Conservation (phyloP, 768 basidiomycete species). For the Termitomyces eurrhizus region DNA sequence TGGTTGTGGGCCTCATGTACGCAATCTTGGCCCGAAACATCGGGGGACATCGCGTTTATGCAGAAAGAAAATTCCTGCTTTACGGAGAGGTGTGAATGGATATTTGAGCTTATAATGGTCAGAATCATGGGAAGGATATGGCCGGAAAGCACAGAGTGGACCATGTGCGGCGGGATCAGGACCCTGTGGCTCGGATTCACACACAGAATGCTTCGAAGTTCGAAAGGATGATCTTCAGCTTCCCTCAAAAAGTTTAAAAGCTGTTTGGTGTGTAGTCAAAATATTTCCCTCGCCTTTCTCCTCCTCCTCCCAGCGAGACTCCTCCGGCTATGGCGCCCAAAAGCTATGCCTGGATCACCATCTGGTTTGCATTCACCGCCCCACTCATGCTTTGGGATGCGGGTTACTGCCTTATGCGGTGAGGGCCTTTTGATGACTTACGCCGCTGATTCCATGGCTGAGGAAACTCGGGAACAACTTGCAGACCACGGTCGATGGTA, state of each 20-base stretch:
- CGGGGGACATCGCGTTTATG: not conserved
- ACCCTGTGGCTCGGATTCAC: conserved; percentile 16
- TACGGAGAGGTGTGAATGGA: not conserved
- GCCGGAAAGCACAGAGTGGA: conserved; percentile 1
- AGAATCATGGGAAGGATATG: not conserved
- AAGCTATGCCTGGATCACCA: conserved; percentile 42
- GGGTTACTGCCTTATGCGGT: conserved; percentile 42
- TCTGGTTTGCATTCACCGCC: conserved; percentile 56
- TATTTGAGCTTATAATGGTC: not conserved
- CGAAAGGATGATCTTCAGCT: conserved; percentile 21
- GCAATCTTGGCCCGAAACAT: not conserved
- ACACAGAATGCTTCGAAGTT: conserved; percentile 20
- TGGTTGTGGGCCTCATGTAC: not conserved
- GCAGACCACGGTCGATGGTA: conserved; percentile 39
- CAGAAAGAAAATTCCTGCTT: not conserved
- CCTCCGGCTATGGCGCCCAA: conserved; percentile 24
- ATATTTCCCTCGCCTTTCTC: conserved; percentile 12
- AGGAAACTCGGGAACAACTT: not conserved
- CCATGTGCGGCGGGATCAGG: conserved; percentile 15
- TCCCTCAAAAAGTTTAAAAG: conserved; percentile 22
- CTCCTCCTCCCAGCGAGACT: not conserved
- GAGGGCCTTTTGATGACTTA: conserved; percentile 37
- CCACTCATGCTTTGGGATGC: conserved; percentile 73
- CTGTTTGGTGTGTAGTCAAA: conserved; percentile 7
- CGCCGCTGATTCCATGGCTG: not conserved